phyloP scores from a whole-genome alignment of 2,329 filamentous ascomycete genomes.

The Leptographium radiaticola region DNA sequence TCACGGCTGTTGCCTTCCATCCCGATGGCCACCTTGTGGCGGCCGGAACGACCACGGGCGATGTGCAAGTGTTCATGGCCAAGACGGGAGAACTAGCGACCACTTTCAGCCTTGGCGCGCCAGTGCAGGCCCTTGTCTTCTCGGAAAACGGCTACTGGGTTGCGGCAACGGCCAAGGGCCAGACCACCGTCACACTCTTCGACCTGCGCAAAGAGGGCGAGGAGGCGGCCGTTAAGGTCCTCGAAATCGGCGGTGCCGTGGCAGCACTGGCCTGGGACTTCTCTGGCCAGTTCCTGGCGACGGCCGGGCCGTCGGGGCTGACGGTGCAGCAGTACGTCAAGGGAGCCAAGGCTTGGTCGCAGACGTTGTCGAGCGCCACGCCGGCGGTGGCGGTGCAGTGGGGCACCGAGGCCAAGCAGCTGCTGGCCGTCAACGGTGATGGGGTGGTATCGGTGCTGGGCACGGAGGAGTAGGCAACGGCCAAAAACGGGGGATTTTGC shows the following conservation, averaged over 20 bases:
- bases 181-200: slow-evolving; percentile 72
- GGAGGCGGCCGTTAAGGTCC: slow-evolving; percentile 64
- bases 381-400: slow-evolving; percentile 63
- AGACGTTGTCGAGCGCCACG: slow-evolving; percentile 66
- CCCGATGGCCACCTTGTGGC: slow-evolving; percentile 93
- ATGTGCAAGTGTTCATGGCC: slow-evolving; percentile 82
- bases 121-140: slow-evolving; percentile 67
- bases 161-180: slow-evolving; percentile 65
- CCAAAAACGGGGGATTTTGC: too few species aligned
- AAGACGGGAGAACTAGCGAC: slow-evolving; percentile 67
- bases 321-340: slow-evolving; percentile 87
- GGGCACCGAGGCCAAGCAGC: slow-evolving; percentile 60
- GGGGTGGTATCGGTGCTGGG: slow-evolving; percentile 63
- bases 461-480: slow-evolving; percentile 27
- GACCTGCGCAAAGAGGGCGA: slow-evolving; percentile 87
- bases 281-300: slow-evolving; percentile 82
- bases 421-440: slow-evolving; percentile 62
- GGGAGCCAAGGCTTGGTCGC: slow-evolving; percentile 75
- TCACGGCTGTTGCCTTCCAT: slow-evolving; percentile 76
- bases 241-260: slow-evolving; percentile 72
- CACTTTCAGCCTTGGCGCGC: slow-evolving; percentile 54
- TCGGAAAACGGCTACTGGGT: slow-evolving; percentile 98
- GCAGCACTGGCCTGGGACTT: slow-evolving; percentile 85
- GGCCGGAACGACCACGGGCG: slow-evolving; percentile 63
- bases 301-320: slow-evolving; percentile 65